A percentile compares a stretch with the other conserved stretches of the same genome.
Evolutionary conservation across 2,329 filamentous ascomycete species (phyloP).

Genomic region (Ambrosiella cleistominuta): DNA sequence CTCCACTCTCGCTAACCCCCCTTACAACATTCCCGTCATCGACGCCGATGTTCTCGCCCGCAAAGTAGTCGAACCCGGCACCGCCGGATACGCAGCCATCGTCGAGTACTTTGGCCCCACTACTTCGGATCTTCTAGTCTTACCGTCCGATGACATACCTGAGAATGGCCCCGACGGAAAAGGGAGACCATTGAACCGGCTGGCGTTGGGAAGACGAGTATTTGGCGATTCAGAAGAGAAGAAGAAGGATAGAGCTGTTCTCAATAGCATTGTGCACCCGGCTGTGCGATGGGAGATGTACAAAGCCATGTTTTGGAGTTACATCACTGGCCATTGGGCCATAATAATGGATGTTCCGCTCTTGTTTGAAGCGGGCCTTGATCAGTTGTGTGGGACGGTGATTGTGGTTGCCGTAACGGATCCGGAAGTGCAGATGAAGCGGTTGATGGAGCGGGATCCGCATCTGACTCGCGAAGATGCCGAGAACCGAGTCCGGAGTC

Average conservation of each 20-base stretch:
- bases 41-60: slow-evolving; percentile 88
- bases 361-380: slow-evolving; percentile 75
- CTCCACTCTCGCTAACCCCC: slow-evolving; percentile 56
- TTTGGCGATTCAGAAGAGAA: slow-evolving; percentile 64
- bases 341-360: slow-evolving; percentile 85
- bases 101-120: slow-evolving; percentile 62
- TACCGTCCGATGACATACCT: slow-evolving; percentile 32
- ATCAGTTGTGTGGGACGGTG: slow-evolving; percentile 68
- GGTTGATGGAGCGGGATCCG: slow-evolving; percentile 56
- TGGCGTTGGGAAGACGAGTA: slow-evolving; percentile 66
- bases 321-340: slow-evolving; percentile 64
- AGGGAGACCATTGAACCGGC: slow-evolving; percentile 65
- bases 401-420: slow-evolving; percentile 75
- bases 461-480: slow-evolving; percentile 76
- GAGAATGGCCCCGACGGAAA: slow-evolving; percentile 38
- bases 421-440: slow-evolving; percentile 62
- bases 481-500: slow-evolving; percentile 66
- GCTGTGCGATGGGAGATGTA: slow-evolving; percentile 75
- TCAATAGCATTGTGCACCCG: slow-evolving; percentile 87
- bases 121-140: slow-evolving; percentile 70
- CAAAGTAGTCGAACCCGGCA: slow-evolving; percentile 86
- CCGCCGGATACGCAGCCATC: slow-evolving; percentile 65
- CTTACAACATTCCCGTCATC: slow-evolving; percentile 76
- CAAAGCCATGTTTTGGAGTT: slow-evolving; percentile 51
- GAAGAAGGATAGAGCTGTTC: slow-evolving; percentile 51